phyloP scores from a whole-genome alignment of 768 basidiomycete species.

The Lactifluus volemus region DNA sequence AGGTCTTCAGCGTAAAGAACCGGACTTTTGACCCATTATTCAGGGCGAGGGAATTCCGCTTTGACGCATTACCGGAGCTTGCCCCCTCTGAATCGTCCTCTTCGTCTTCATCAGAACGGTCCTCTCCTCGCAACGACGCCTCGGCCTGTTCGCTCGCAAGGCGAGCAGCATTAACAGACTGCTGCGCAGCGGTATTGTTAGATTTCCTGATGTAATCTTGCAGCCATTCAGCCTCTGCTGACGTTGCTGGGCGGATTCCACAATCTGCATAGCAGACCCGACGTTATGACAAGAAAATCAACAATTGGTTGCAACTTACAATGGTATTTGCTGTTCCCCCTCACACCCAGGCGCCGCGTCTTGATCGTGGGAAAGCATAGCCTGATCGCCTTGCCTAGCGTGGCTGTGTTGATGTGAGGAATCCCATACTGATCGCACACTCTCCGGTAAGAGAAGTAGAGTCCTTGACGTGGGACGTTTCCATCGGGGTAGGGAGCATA shows the following conservation, averaged over 20 bases:
- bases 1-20: constrained; percentile 51
- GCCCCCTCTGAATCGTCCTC: constrained; percentile 78
- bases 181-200: constrained; percentile 75
- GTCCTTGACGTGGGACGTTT: constrained; percentile 87
- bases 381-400: constrained; percentile 89
- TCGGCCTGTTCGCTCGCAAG: constrained; percentile 65
- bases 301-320: constrained; percentile 46
- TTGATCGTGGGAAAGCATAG: constrained; percentile 93
- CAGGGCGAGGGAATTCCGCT: constrained; percentile 65
- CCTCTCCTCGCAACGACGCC: constrained; percentile 49
- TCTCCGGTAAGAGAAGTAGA: constrained; percentile 88
- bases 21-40: constrained; percentile 52
- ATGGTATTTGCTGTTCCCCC: constrained; percentile 96
- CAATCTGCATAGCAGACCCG: constrained; percentile 51
- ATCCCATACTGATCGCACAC: constrained; percentile 91
- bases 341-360: constrained; percentile 83
- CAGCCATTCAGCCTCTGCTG: constrained; percentile 84
- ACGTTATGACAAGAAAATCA: constrained; percentile 17
- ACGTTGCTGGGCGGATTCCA: constrained; percentile 86
- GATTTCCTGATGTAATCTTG: constrained; percentile 89
- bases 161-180: constrained; percentile 66
- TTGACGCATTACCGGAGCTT: constrained; percentile 52
- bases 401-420: constrained; percentile 92
- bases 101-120: constrained; percentile 74
- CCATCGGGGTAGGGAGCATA: constrained; percentile 89